Evolutionary conservation across 2,329 filamentous ascomycete genomes (phyloP).

Genomic region (Nemania diffusa): DNA sequence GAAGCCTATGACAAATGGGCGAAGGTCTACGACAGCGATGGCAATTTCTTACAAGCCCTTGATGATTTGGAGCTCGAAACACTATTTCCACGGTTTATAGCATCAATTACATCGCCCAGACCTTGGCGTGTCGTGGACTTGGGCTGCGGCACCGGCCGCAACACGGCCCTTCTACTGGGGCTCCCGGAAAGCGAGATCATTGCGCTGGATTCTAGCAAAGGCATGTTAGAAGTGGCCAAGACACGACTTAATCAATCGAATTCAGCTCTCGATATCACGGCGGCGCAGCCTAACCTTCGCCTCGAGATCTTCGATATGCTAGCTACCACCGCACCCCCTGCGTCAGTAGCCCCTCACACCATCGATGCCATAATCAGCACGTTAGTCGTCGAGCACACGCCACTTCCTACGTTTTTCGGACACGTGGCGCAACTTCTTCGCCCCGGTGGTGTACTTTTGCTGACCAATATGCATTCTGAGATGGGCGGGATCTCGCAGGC

Average conservation of each 20-base stretch:
- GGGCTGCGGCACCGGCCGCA: slow-evolving; percentile 73
- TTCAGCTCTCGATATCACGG: neutral
- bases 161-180: slow-evolving; percentile 63
- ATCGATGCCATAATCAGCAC: slow-evolving; percentile 66
- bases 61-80: slow-evolving; percentile 66
- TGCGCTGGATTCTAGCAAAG: slow-evolving; percentile 65
- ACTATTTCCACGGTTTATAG: slow-evolving; percentile 61
- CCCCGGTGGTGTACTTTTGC: slow-evolving; percentile 60
- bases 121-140: slow-evolving; percentile 65
- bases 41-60: slow-evolving; percentile 72
- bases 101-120: slow-evolving; percentile 43
- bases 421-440: slow-evolving; percentile 57
- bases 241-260: slow-evolving; percentile 45
- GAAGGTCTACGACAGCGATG: slow-evolving; percentile 70
- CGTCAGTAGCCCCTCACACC: slow-evolving; percentile 41
- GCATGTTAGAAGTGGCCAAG: slow-evolving; percentile 67
- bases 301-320: slow-evolving; percentile 55
- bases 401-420: slow-evolving; percentile 61
- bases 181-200: slow-evolving; percentile 54
- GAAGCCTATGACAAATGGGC: slow-evolving; percentile 51
- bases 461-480: slow-evolving; percentile 76
- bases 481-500: slow-evolving; percentile 70
- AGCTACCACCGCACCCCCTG: slow-evolving; percentile 38
- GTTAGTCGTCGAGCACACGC: slow-evolving; percentile 72
- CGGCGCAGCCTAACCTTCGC: slow-evolving; percentile 8